phyloP scores from a whole-genome alignment of 2,329 filamentous ascomycete species.

The Claviceps sp. region DNA sequence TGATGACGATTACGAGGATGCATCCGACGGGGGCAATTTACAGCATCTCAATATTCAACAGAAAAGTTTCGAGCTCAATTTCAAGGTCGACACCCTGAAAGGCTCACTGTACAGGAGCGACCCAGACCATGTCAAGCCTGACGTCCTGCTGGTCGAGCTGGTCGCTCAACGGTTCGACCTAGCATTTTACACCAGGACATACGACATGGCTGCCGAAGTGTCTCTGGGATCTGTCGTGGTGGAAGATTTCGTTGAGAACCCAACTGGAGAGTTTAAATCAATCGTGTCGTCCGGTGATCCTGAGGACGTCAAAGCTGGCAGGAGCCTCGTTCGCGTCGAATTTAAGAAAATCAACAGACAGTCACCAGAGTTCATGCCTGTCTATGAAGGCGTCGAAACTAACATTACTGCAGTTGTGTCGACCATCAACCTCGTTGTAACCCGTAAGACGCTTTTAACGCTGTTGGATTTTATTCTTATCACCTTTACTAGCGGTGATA shows the following conservation, averaged over 20 bases:
- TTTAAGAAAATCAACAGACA: constrained; percentile 80
- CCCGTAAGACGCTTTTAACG: constrained; percentile 80
- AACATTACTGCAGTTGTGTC: constrained; percentile 86
- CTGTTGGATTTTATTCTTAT: constrained; percentile 86
- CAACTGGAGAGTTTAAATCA: constrained; percentile 83
- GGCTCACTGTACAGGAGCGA: constrained; percentile 86
- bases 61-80: constrained; percentile 89
- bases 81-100: constrained; percentile 86
- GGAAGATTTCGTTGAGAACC: constrained; percentile 88
- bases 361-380: constrained; percentile 84
- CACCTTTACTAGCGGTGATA: constrained; percentile 63
- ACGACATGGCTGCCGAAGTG: constrained; percentile 88
- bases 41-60: constrained; percentile 65
- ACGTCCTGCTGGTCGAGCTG: constrained; percentile 76
- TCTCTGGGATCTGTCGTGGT: constrained; percentile 75
- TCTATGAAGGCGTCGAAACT: constrained; percentile 86
- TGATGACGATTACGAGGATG: constrained; percentile 54
- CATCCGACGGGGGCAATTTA: constrained; percentile 40
- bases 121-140: constrained; percentile 58
- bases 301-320: constrained; percentile 60
- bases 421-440: constrained; percentile 92
- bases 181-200: constrained; percentile 76
- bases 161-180: constrained; percentile 82
- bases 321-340: constrained; percentile 77
- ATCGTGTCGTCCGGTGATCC: constrained; percentile 76